These are phyloP conservation scores for Lophiotrema nucula DNA, from an alignment of 495 filamentous ascomycete species.

Conservation along the genomic window DNA sequence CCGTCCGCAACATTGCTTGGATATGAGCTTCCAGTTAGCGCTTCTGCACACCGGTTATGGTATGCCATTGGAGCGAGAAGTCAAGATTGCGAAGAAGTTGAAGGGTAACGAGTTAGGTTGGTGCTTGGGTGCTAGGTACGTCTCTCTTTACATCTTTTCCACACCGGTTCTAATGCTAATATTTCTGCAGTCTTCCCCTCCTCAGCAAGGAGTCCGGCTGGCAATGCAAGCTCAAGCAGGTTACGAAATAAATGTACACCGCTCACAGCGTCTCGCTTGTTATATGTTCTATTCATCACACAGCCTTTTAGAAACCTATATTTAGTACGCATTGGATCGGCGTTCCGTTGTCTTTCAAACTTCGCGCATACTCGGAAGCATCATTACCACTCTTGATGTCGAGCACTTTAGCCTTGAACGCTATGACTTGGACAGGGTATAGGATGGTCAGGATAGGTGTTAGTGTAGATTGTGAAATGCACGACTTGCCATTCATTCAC, in stretches of 20 bases:
- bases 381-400: too few species aligned
- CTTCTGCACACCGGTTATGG: slow-evolving; percentile 95
- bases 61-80: slow-evolving; percentile 93
- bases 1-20: slow-evolving; percentile 86
- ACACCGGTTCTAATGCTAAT: not conserved
- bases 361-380: too few species aligned
- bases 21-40: slow-evolving; percentile 92
- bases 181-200: slow-evolving; percentile 61
- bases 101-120: slow-evolving; percentile 95
- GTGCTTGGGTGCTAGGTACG: slow-evolving; percentile 94
- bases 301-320: too few species aligned
- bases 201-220: slow-evolving; percentile 71
- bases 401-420: too few species aligned
- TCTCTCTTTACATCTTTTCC: slow-evolving; percentile 6
- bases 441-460: too few species aligned
- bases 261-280: not conserved
- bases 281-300: not conserved
- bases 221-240: slow-evolving; percentile 69
- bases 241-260: slow-evolving; percentile 37
- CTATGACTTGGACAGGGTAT: too few species aligned
- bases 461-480: too few species aligned
- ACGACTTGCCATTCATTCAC: too few species aligned
- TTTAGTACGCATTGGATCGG: too few species aligned
- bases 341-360: too few species aligned
- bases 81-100: slow-evolving; percentile 98